phyloP scores from a whole-genome alignment of 108 stramenopile genomes.

The Bacterosira constricta region DNA sequence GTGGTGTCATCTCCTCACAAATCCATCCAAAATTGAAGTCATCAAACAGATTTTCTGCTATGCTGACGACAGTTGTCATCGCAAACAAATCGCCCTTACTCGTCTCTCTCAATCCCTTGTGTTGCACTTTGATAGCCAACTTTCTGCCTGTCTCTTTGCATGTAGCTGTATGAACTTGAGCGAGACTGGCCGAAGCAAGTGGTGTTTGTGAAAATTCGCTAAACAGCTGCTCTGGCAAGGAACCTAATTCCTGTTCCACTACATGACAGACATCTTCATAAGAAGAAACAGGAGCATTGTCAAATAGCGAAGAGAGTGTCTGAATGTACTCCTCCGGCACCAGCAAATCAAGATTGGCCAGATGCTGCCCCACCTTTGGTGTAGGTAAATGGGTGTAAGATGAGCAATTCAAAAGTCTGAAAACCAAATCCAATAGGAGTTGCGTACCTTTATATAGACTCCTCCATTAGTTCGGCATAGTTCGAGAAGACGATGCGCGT shows the following conservation, averaged over 20 bases:
- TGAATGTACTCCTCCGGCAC: constrained; percentile 87
- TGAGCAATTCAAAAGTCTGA: too few relatives aligned
- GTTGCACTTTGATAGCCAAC: constrained; percentile 94
- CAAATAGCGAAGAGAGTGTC: constrained; percentile 75
- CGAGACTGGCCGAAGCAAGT: constrained; percentile 92
- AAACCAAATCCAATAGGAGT: too few relatives aligned
- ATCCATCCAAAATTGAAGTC: constrained; percentile 95
- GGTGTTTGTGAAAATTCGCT: constrained; percentile 77
- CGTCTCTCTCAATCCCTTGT: constrained; percentile 87
- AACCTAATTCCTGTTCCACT: constrained; percentile 82
- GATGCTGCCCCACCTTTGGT: constrained; percentile 93
- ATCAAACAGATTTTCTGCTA: constrained; percentile 75
- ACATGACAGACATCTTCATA: constrained; percentile 59
- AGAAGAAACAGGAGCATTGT: constrained; percentile 72
- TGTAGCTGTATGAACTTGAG: constrained; percentile 87
- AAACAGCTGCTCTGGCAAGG: constrained; percentile 77
- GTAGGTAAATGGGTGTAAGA: too few relatives aligned
- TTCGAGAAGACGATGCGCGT: constrained; percentile 74
- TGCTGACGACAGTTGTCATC: constrained; percentile 66
- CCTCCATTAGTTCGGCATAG: constrained; percentile 88
- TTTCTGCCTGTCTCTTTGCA: constrained; percentile 73
- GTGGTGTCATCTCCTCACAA: constrained; percentile 92
- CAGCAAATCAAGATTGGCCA: constrained; percentile 92
- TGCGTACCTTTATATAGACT: constrained; percentile 68
- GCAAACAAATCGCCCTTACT: constrained; percentile 84